A percentile compares a stretch with the other conserved stretches of the same genome.
phyloP scores from a whole-genome alignment of 495 filamentous ascomycete species.

The Immersiella caudata region DNA sequence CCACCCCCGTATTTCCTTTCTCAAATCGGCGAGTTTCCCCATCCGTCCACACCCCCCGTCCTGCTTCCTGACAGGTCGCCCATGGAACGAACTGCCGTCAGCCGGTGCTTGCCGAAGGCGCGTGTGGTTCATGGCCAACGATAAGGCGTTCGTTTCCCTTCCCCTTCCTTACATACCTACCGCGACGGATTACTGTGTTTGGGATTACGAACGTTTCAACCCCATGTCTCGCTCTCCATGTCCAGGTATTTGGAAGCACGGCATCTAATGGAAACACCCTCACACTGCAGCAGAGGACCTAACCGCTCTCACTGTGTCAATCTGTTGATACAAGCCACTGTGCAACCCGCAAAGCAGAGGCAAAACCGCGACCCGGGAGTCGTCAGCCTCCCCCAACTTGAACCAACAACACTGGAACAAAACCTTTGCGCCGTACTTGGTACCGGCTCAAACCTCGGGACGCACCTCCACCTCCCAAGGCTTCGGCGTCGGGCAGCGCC shows the following conservation, averaged over 20 bases:
- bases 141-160: neutral
- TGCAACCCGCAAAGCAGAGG: neutral
- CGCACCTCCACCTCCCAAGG: neutral
- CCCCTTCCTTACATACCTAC: no score
- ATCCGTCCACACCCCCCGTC: neutral
- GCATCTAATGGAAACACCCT: no score
- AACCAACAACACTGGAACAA: neutral
- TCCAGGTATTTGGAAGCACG: neutral
- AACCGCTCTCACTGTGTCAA: neutral
- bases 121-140: neutral
- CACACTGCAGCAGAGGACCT: neutral
- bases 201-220: neutral
- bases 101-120: neutral
- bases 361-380: neutral
- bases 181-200: no score
- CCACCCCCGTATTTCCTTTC: neutral
- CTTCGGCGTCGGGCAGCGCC: neutral
- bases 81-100: neutral
- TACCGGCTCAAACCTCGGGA: no score
- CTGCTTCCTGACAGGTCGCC: neutral
- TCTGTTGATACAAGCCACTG: neutral
- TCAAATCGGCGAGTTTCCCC: neutral
- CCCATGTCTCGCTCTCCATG: neutral
- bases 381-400: neutral
- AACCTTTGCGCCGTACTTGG: no score